Evolutionary conservation across 2,329 filamentous ascomycete species (phyloP), one percentile per base, ranked within the genome.

Genomic region (Orbilia quercus): DNA sequence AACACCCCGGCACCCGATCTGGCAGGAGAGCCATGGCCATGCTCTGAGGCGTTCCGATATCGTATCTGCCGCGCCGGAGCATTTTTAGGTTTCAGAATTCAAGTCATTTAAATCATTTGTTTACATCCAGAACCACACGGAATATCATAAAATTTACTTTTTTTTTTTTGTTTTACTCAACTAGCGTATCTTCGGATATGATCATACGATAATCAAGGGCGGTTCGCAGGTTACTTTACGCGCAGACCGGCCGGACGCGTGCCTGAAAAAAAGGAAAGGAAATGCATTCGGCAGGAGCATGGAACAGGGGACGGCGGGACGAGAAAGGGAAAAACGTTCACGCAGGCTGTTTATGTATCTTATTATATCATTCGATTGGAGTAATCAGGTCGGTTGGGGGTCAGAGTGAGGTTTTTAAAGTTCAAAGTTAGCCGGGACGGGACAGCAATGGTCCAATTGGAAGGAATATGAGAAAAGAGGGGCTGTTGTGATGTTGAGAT

Each of bases 141-240:
- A n/a, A 31, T 40, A 12, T 40, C 36, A 40, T 40, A 12, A n/a
- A n/a, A n/a, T n/a, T n/a, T 40, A 40, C 36, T 6, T 16, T 16
- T 4, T 28, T 9, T 14, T 28, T n/a, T 40, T 7, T 12, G 9
- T 16, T 16, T 4, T 28, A 7, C 4, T 28, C 7, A 28, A 25
- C 36, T 54, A 40, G 50, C 50, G 50, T 54, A 54, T 54, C 50
- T 54, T 67, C 63, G 63, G 63, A 67, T n/a, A n/a, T n/a, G n/a
- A n/a, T n/a, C n/a, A n/a, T n/a, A n/a, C n/a, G n/a, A n/a, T n/a
- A n/a, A n/a, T n/a, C n/a, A 45, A 7, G 38, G 16, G 28, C 23
- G 40, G 12, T 40, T 54, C 20, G 16, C 14, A 11, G 16, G 16
- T 12, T 16, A 59, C 34, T 67, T 59, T 59, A 67, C 63, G 63